A percentile compares a stretch with the other conserved stretches of the same genome.
phyloP scores from a whole-genome alignment of 164 flowering plant species.

The Chloranthus sessilifolius region DNA sequence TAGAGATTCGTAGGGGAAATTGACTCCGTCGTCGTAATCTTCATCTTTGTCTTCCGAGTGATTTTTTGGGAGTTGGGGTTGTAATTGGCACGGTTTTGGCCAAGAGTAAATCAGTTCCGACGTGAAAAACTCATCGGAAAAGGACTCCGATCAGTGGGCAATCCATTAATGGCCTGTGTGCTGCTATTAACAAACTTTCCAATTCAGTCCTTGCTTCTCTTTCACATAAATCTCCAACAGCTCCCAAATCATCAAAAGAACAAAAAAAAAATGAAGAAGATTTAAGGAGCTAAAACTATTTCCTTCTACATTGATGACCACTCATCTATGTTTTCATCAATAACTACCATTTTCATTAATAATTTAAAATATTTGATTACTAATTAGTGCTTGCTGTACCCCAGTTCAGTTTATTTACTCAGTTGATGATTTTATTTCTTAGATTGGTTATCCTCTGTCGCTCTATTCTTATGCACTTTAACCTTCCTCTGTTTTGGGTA shows the following conservation, averaged over 20 bases:
- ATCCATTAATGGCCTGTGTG: conserved; percentile 50
- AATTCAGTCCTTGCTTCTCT: conserved; percentile 52
- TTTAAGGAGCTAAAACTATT: background rate
- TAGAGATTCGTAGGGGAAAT: conserved; percentile 62
- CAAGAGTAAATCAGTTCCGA: no score
- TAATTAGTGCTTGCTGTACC: no score
- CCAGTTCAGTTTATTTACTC: no score
- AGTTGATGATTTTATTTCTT: no score
- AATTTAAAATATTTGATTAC: background rate
- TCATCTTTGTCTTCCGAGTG: conserved; percentile 15
- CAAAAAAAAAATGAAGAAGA: background rate
- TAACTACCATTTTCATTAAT: background rate
- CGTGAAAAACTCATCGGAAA: no score
- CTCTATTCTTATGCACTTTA: no score
- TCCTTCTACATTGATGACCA: background rate
- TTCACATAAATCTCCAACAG: conserved; percentile 20
- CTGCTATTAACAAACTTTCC: conserved; percentile 62
- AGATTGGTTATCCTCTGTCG: no score
- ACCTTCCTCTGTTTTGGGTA: no score
- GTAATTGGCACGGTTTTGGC: no score
- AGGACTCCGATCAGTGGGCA: conserved; percentile 39
- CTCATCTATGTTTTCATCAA: background rate
- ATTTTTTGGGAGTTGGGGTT: no score
- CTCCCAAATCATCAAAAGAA: conserved; percentile 14
- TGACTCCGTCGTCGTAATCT: conserved; percentile 64